Conservation (phyloP, 768 basidiomycete species). For the Paxillus ammoniavirescens region DNA sequence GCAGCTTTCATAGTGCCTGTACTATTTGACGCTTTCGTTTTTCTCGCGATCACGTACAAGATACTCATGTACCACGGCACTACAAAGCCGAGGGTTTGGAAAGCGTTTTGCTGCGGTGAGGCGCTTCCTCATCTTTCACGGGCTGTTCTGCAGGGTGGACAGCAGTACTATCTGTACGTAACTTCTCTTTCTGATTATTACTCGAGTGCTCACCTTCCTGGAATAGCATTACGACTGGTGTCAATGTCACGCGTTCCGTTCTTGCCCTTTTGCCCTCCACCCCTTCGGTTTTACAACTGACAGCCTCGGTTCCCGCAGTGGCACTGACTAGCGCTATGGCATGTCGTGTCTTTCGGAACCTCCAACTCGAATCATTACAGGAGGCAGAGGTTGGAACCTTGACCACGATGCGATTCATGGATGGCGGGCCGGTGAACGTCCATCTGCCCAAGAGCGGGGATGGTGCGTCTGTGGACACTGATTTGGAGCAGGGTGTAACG, state of each 20-base stretch:
- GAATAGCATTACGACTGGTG: slow-evolving; percentile 31
- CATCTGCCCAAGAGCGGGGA: slow-evolving; percentile 1
- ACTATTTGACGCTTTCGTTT: slow-evolving; percentile 35
- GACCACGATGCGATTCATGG: slow-evolving; percentile 18
- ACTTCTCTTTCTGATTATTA: background rate
- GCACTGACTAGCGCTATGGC: slow-evolving; percentile 33
- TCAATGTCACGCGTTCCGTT: slow-evolving; percentile 29
- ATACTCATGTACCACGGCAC: slow-evolving; percentile 20
- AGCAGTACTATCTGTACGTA: slow-evolving; percentile 38
- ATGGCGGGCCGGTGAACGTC: background rate
- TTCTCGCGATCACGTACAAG: slow-evolving; percentile 32
- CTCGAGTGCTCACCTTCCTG: background rate
- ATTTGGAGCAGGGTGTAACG: background rate
- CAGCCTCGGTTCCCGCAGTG: slow-evolving; percentile 27
- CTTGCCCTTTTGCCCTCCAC: slow-evolving; percentile 16
- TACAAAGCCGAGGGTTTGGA: slow-evolving; percentile 10
- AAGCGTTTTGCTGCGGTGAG: slow-evolving; percentile 18
- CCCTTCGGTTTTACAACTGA: slow-evolving; percentile 21
- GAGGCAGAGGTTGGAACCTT: slow-evolving; percentile 9
- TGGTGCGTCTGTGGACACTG: background rate
- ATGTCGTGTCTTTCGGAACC: slow-evolving; percentile 35
- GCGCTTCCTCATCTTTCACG: slow-evolving; percentile 32
- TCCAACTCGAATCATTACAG: slow-evolving; percentile 18
- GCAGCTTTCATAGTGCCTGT: slow-evolving; percentile 28
- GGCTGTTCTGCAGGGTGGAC: slow-evolving; percentile 36